Base-by-base conservation (phyloP, 768 basidiomycete genomes). In the Agaricus blazei region DNA sequence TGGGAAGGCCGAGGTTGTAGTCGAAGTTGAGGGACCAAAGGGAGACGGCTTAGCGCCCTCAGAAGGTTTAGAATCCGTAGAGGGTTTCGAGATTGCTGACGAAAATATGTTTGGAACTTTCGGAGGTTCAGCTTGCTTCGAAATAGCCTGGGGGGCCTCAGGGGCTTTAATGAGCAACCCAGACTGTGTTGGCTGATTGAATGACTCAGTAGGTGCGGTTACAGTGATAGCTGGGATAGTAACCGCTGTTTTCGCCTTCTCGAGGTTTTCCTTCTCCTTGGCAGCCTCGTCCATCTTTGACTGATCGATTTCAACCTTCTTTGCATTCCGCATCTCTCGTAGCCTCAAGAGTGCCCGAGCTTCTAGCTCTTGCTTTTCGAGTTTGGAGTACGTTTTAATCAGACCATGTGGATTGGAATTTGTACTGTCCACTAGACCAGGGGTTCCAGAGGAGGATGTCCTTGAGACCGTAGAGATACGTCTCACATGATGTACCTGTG, bases 281-380 rank as follows among this genome's bases (percentile, higher is more conserved):
- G 63, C 63, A 31, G 57, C 54, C 58, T 66, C 66, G 57, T 76
- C 75, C 64, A 75, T 74, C 62, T 68, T 70, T 51, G 75, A 73
- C 63, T 77, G 75, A 29, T 64, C 62, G 42, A 56, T 64, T 60
- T 70, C 72, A 70, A 75, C 64, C 67, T 81, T 70, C 62, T 76
- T 79, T 58, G 71, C 71, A 51, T 66, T 65, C 54, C 70, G 76
- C 11, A 73, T 72, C 52, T 78, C 75, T 48, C 89, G 75, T 62
- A 92, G 80, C 64, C 78, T 85, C 62, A 80, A 79, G 78, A 92
- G 85, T 24, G 88, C 87, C 42, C 81, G 81, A 3, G 90, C 90
- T 62, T 93, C 90, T 29, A 89, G 67, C 61, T 93, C 89, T 67
- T 92, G 89, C 58, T 90, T 91, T 67, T 92, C 90, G 87, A 87